Evolutionary conservation across 305 asterid genomes (phyloP).

Genomic region (Plantago lanceolata): DNA sequence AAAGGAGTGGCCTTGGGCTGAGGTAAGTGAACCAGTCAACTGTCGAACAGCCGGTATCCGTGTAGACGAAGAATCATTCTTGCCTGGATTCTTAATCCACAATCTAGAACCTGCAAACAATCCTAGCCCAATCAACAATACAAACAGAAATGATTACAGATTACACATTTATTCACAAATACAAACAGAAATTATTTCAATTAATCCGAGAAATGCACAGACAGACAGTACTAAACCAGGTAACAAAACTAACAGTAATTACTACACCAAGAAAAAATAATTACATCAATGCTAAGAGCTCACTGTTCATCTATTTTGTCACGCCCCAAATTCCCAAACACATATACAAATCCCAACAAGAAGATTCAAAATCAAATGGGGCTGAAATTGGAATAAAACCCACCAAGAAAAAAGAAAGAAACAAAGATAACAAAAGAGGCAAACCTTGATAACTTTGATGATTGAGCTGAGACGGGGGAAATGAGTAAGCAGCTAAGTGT

Average conservation of each 20-base stretch:
- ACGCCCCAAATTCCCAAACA: background rate
- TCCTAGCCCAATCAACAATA: background rate
- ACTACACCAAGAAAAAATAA: background rate
- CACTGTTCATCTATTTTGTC: background rate
- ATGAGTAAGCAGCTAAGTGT: conserved; percentile 18
- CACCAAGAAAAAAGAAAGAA: background rate
- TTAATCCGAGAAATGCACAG: background rate
- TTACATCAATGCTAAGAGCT: background rate
- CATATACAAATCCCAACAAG: background rate
- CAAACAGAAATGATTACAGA: background rate
- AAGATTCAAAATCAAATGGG: background rate
- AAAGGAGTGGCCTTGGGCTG: conserved; percentile 56
- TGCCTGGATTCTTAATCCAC: conserved; percentile 27
- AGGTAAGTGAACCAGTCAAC: conserved; percentile 50
- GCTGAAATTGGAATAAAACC: background rate
- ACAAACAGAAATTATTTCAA: background rate
- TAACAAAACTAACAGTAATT: too few species aligned
- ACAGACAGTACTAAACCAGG: background rate
- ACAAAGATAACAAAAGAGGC: background rate
- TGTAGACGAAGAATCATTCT: conserved; percentile 29
- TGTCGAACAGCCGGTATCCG: conserved; percentile 50
- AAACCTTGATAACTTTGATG: conserved; percentile 29
- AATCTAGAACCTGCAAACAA: conserved; percentile 35
- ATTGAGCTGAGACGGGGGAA: conserved; percentile 21
- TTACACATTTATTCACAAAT: too few species aligned